Evolutionary conservation across 75 land plant genomes (phyloP), one percentile per base, ranked within the genome.

Genomic region (Pinus albicaulis): DNA sequence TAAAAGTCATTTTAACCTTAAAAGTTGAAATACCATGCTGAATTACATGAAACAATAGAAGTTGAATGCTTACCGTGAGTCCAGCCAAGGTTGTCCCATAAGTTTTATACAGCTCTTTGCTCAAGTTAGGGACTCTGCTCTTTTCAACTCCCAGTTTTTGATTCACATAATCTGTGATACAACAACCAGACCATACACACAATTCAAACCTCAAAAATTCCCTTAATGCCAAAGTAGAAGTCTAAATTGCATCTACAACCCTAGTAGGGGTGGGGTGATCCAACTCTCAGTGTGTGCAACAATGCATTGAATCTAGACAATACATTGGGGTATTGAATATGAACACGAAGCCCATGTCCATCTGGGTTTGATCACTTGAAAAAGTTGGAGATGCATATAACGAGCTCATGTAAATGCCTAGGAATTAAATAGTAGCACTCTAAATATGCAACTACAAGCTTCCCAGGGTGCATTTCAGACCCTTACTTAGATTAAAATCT

Each of bases 11-110:
- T 41, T 5, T 1, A 41, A 41, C 44, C 5, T 41, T 41, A 3
- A 41, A 41, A 41, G 44, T 41, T 41, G 44, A 41, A 41, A 41
- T 41, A 55, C 25, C 55, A 16, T 3, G 14, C 31, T 4, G 31
- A 59, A n/a, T 11, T 57, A 48, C 16, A 55, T 34, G 1, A 16
- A 36, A 28, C 5, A 74, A 36, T 60, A 34, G 24, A 7, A 13
- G 13, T 26, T 6, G 53, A 56, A 63, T 25, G 1, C 71, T 58
- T 83, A 92, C 95, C 87, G 88, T 86, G 16, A 94, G 88, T 26
- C 98, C 98, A 74, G 98, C 98, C 95, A 94, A 86, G 52, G 92
- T 86, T 34, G 98, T 92, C 53, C 98, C 98, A 81, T 94, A 86
- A 22, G 80, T 77, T 66, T 80, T 85, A 85, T 94, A 94, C 58